These are phyloP conservation scores for Sambucus nigra DNA, from an alignment of 129 eudicot genomes.

Conservation along the genomic window DNA sequence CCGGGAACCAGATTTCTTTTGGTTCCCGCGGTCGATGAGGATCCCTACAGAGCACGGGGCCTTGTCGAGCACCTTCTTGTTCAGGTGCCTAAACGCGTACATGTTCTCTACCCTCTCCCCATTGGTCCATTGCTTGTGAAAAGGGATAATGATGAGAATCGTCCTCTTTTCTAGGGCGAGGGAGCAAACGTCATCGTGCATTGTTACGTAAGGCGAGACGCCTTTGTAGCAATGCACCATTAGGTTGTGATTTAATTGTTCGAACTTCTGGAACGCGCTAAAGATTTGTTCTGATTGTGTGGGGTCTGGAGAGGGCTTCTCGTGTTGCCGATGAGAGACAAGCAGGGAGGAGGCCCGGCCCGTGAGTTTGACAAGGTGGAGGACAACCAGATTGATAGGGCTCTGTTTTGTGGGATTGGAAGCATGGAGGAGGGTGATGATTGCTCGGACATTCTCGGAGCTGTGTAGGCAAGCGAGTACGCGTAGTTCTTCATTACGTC, in stretches of 20 bases:
- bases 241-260: conserved; percentile 10
- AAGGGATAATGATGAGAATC: conserved; percentile 32
- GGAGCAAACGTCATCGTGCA: conserved; percentile 44
- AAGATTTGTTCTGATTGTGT: conserved; percentile 35
- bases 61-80: conserved; percentile 26
- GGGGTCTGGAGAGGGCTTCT: conserved; percentile 12
- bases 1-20: conserved; percentile 11
- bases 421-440: conserved; percentile 26
- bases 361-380: conserved; percentile 35
- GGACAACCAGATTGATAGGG: conserved; percentile 21
- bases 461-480: conserved; percentile 35
- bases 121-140: conserved; percentile 27
- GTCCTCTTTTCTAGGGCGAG: conserved; percentile 37
- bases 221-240: conserved; percentile 25
- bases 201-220: conserved; percentile 35
- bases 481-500: conserved; percentile 35
- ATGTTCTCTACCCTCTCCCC: conserved; percentile 13
- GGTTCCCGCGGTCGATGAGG: conserved; percentile 24
- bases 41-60: conserved; percentile 48
- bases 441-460: conserved; percentile 25
- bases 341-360: conserved; percentile 36
- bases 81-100: conserved; percentile 20
- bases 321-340: conserved; percentile 17
- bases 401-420: conserved; percentile 29
- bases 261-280: conserved; percentile 29